Base-by-base conservation (phyloP, 2,329 filamentous ascomycete genomes). In the Juglanconis oblonga region DNA sequence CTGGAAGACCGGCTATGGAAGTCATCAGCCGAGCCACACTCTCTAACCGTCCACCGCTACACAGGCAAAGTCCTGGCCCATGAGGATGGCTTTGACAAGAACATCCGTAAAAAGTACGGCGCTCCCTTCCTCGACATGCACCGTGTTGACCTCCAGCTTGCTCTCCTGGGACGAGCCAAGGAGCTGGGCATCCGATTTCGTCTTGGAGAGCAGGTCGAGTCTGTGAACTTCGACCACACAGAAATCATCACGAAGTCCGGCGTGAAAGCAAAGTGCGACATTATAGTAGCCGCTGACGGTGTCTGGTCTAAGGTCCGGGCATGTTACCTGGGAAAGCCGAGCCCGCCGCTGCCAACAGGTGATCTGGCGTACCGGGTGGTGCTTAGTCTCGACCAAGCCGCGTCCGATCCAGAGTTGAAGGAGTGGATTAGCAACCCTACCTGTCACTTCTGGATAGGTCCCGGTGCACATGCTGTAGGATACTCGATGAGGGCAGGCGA, bases 351-450 rank as follows among this genome's bases (percentile, higher is more conserved):
- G 7, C 80, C 83, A 0, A 89, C 86, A 0, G 87, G 86, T 0
- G 87, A 90, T 67, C 70, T 89, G 13, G 87, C 86, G 1, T 90
- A 88, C 66, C 77, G 87, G 1, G 81, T 89, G 38, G 80, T 87
- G 0, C 73, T 89, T 3, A 70, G 73, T 0, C 67, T 81, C 0
- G 77, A 83, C 7, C 75, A 86, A 35, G 76, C 88, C 1, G 71
- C 72, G 3, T 64, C 72, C 0, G 82, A 87, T 47, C 75, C 29
- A 0, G 76, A 80, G 40, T 69, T 89, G 4, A 72, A 74, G 17
- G 73, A 78, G 0, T 83, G 83, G 73, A 79, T 89, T 1, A 68
- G 74, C 7, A 79, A 80, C 0, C 80, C 82, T 0, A 73, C 76
- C 1, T 78, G 81, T 10, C 78, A 85, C 64, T 85, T 87, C 67